A percentile compares a stretch with the other conserved stretches of the same genome.
These are phyloP conservation scores for Aspergillus sp. DNA, from an alignment of 2,329 filamentous ascomycete species.

Conservation along the genomic window DNA sequence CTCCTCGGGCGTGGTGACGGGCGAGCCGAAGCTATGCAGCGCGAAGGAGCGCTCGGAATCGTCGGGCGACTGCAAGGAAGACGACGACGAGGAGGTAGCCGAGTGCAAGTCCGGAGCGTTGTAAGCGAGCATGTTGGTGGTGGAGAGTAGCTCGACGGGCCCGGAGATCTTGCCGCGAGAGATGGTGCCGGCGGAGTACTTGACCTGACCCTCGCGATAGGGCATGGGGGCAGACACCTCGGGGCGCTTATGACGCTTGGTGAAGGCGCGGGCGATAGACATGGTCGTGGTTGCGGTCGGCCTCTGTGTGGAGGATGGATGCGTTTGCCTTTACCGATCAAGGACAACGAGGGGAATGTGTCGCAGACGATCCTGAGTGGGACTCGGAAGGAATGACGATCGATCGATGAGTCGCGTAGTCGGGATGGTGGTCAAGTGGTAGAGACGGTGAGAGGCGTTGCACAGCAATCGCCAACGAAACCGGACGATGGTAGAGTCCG, in stretches of 20 bases:
- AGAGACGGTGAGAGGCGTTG: conserved; percentile 1
- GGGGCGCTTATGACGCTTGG: conserved; percentile 48
- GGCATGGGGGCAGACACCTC: conserved; percentile 46
- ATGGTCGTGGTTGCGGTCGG: conserved; percentile 23
- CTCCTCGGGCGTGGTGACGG: conserved; percentile 45
- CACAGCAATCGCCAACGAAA: conserved; percentile 1
- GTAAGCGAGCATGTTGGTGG: conserved; percentile 94
- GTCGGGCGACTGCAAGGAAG: conserved; percentile 58
- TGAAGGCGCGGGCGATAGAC: conserved; percentile 47
- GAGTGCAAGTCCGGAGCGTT: conserved; percentile 78
- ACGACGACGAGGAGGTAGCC: conserved; percentile 51
- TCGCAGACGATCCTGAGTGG: conserved; percentile 12
- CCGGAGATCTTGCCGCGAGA: conserved; percentile 67
- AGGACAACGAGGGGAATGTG: conserved; percentile 23
- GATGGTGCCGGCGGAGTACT: conserved; percentile 46
- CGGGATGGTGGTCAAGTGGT: background rate
- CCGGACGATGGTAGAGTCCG: conserved; percentile 3
- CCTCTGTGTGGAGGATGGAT: conserved; percentile 15
- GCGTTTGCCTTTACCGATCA: no score
- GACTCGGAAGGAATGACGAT: conserved; percentile 31
- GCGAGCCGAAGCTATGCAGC: conserved; percentile 53
- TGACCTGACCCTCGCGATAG: conserved; percentile 44
- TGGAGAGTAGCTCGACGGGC: conserved; percentile 83
- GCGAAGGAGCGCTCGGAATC: conserved; percentile 62
- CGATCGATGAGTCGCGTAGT: conserved; percentile 11